Percentiles rank a stretch among this genome's conserved stretches.
These are phyloP conservation scores for Cylindrodendrum hubeiense DNA, from an alignment of 2,329 filamentous ascomycete genomes.

Conservation along the genomic window DNA sequence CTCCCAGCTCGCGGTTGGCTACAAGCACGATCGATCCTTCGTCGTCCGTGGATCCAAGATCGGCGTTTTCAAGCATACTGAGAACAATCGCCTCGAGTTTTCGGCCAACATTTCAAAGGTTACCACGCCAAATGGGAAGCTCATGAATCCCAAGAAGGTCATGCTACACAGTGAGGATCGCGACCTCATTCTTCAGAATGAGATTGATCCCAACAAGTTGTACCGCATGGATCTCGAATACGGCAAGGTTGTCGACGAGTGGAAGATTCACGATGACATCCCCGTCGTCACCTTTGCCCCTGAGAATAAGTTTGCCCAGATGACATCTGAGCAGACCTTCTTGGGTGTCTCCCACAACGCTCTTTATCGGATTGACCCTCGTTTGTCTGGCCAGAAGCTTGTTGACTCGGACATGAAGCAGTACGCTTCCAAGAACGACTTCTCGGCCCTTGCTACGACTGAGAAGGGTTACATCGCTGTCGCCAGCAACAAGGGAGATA, in stretches of 20 bases:
- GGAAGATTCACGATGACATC: conserved; percentile 98
- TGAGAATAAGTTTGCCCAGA: conserved; percentile 98
- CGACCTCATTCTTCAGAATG: conserved; percentile 90
- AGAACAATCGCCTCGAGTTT: conserved; percentile 93
- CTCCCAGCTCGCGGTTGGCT: conserved; percentile 93
- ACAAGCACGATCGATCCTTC: conserved; percentile 97
- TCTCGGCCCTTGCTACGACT: conserved; percentile 93
- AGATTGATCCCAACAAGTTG: conserved; percentile 85
- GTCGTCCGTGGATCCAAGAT: conserved; percentile 98
- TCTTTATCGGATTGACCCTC: conserved; percentile 93
- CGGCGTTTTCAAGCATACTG: conserved; percentile 97
- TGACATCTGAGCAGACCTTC: conserved; percentile 95
- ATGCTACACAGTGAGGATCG: conserved; percentile 94
- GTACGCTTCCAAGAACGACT: conserved; percentile 96
- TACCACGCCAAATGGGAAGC: conserved; percentile 84
- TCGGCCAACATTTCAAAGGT: conserved; percentile 98
- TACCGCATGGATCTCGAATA: conserved; percentile 99
- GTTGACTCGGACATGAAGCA: conserved; percentile 95
- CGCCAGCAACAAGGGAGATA: conserved; percentile 97
- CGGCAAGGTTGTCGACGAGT: conserved; percentile 97
- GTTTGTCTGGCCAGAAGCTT: conserved; percentile 89
- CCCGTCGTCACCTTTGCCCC: conserved; percentile 92
- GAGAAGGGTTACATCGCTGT: conserved; percentile 98
- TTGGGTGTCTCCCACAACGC: conserved; percentile 93
- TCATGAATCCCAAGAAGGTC: conserved; percentile 95